A percentile compares a stretch with the other conserved stretches of the same genome.
phyloP scores from a whole-genome alignment of 2,329 filamentous ascomycete species.

The Botrytis sinoallii region DNA sequence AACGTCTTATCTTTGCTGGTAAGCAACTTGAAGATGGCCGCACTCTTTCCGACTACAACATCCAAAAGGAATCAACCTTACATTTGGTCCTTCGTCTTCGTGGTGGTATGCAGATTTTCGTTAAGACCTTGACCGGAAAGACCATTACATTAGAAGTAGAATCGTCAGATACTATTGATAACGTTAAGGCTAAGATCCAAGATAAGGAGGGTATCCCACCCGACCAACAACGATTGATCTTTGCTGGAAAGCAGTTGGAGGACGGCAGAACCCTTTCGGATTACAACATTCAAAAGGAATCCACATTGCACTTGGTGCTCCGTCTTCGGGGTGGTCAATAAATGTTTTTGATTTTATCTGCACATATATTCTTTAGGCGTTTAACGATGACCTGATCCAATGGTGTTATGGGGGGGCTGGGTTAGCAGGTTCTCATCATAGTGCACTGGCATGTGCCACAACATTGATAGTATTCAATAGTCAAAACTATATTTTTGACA shows the following conservation, averaged over 20 bases:
- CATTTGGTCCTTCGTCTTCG: slow-evolving; percentile 69
- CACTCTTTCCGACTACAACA: slow-evolving; percentile 85
- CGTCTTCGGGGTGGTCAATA: slow-evolving; percentile 62
- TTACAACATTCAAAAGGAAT: slow-evolving; percentile 84
- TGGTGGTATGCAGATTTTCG: slow-evolving; percentile 73
- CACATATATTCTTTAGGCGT: slow-evolving; percentile 16
- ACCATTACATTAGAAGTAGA: slow-evolving; percentile 68
- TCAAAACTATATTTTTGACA: slow-evolving; percentile 19
- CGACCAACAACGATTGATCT: slow-evolving; percentile 68
- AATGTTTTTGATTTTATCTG: slow-evolving; percentile 10
- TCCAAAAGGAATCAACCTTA: slow-evolving; percentile 74
- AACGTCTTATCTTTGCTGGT: slow-evolving; percentile 67
- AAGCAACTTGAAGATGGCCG: slow-evolving; percentile 74
- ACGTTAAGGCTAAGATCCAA: slow-evolving; percentile 68
- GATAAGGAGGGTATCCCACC: slow-evolving; percentile 71
- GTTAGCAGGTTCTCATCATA: slow-evolving; percentile 10
- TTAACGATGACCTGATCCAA: slow-evolving; percentile 6
- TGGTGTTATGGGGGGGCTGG: slow-evolving; percentile 10
- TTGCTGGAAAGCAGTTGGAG: slow-evolving; percentile 69
- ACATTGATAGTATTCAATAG: slow-evolving; percentile 18
- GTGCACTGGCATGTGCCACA: slow-evolving; percentile 10
- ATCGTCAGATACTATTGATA: slow-evolving; percentile 66
- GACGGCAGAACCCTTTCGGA: slow-evolving; percentile 77
- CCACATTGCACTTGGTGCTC: slow-evolving; percentile 67
- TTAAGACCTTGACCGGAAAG: slow-evolving; percentile 69